A percentile compares a stretch with the other conserved stretches of the same genome.
Evolutionary conservation across 225 moss, liverwort and hornwort species (phyloP).

Genomic region (Polytrichum commune): DNA sequence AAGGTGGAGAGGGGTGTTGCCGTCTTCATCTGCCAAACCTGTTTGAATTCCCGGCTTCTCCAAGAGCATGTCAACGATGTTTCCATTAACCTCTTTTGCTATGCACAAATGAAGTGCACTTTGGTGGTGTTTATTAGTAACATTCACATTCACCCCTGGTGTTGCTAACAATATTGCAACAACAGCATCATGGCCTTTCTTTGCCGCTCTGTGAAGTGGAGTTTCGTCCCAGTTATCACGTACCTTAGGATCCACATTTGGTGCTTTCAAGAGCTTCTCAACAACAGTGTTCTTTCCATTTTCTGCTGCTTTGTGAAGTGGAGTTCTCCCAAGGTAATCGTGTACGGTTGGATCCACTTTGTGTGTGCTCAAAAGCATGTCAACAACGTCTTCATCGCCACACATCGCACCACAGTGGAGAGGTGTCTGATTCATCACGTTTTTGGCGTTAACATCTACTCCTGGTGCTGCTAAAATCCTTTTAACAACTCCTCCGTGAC

Average conservation of each 20-base stretch:
- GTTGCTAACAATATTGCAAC: not conserved
- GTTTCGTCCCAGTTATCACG: not conserved
- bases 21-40: no score
- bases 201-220: not conserved
- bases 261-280: not conserved
- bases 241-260: not conserved
- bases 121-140: not conserved
- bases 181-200: not conserved
- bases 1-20: no score
- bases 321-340: not conserved
- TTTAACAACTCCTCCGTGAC: not conserved
- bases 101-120: not conserved
- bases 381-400: not conserved
- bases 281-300: not conserved
- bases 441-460: not conserved
- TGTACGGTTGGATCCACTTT: not conserved
- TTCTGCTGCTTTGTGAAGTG: constrained; percentile 1
- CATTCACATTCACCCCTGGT: not conserved
- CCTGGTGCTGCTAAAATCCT: not conserved
- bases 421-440: not conserved
- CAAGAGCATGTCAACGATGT: no score
- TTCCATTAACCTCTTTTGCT: no score
- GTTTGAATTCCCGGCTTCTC: no score
- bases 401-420: not conserved
- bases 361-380: not conserved